phyloP scores from a whole-genome alignment of 345 rosid species.

The Punica granatum region DNA sequence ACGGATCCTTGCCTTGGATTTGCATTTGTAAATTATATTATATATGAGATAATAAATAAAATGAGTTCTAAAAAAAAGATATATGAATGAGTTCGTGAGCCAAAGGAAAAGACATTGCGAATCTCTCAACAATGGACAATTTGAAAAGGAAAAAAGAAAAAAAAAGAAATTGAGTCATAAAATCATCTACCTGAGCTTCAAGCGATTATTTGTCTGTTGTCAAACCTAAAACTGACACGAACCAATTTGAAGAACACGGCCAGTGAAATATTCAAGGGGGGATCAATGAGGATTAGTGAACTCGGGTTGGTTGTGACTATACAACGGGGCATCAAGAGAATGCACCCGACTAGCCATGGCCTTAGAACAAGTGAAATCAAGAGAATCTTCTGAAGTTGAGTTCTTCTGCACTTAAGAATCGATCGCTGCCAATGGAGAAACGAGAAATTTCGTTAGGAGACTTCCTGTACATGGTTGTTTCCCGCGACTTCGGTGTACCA shows the following conservation, averaged over 20 bases:
- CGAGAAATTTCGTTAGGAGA: constrained; percentile 10
- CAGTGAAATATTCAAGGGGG: not conserved
- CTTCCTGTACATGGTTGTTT: constrained; percentile 25
- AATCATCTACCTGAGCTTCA: too few relatives aligned
- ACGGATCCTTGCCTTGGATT: too few relatives aligned
- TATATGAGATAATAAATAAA: too few relatives aligned
- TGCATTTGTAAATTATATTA: too few relatives aligned
- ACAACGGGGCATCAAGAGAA: not conserved
- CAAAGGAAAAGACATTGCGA: not conserved
- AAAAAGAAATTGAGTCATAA: too few relatives aligned
- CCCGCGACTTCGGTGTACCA: constrained; percentile 49
- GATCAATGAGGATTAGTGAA: not conserved
- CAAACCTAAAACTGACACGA: not conserved
- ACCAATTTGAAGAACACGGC: not conserved
- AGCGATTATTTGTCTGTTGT: not conserved
- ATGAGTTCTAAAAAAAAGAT: too few relatives aligned
- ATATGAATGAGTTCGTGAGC: not conserved
- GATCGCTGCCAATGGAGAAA: not conserved
- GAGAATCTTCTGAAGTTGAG: not conserved
- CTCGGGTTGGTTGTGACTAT: not conserved
- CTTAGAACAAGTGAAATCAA: not conserved
- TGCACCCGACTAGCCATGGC: constrained; percentile 10
- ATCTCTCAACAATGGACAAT: not conserved
- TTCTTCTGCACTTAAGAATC: constrained; percentile 10
- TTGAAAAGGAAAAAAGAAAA: not conserved